Conservation (phyloP, 2,329 filamentous ascomycete species). For the Neopestalotiopsis sp. region DNA sequence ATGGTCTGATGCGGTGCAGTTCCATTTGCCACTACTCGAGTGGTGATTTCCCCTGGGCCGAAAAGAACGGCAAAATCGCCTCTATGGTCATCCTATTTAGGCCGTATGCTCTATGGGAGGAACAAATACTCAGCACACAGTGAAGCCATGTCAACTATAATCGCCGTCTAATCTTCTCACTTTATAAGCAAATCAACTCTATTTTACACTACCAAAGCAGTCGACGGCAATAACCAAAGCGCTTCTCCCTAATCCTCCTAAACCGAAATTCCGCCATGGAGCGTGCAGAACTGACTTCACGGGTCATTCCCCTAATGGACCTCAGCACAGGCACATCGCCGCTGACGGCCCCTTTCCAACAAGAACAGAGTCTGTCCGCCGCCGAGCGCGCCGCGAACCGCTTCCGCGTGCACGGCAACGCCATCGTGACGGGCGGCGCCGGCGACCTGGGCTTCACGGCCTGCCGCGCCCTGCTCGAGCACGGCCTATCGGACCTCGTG, state of each 20-base stretch:
- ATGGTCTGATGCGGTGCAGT: neutral
- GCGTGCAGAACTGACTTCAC: slow-evolving; percentile 18
- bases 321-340: slow-evolving; percentile 18
- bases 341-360: slow-evolving; percentile 15
- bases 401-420: slow-evolving; percentile 39
- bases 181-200: neutral
- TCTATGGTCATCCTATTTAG: neutral
- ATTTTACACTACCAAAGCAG: neutral
- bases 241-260: neutral
- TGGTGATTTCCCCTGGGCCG: neutral
- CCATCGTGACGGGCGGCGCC: slow-evolving; percentile 67
- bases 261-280: neutral
- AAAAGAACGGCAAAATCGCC: too few species aligned
- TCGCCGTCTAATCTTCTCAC: too few species aligned
- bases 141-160: too few species aligned
- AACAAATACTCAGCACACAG: too few species aligned
- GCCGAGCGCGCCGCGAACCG: slow-evolving; percentile 28
- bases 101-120: too few species aligned
- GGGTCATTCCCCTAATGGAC: slow-evolving; percentile 20
- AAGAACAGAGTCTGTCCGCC: neutral
- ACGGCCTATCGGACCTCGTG: slow-evolving; percentile 63
- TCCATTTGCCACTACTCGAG: neutral
- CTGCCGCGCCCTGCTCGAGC: slow-evolving; percentile 69
- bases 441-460: slow-evolving; percentile 66
- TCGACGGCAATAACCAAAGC: too few species aligned